Conservation (phyloP, 768 basidiomycete genomes). For the Trametes punicea region DNA sequence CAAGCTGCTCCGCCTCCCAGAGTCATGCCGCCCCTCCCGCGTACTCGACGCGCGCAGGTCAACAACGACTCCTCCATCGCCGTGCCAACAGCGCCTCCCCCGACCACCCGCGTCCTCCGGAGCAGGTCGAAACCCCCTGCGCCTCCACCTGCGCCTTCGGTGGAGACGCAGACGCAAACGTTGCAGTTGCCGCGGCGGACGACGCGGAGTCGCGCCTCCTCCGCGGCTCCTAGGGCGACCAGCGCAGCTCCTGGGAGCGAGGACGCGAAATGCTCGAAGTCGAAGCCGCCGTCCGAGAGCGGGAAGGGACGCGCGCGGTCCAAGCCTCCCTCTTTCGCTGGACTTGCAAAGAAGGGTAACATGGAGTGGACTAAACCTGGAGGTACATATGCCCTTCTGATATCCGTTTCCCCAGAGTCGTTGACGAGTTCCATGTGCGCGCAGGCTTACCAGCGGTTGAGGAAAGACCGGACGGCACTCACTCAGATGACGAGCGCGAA, state of each 20-base stretch:
- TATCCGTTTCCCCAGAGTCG: too few relatives aligned
- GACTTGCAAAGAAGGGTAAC: neutral
- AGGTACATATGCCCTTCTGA: neutral
- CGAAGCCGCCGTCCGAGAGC: constrained; percentile 5
- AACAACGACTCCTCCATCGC: neutral
- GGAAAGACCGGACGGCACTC: neutral
- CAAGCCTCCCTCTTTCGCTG: too few relatives aligned
- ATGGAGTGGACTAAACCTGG: too few relatives aligned
- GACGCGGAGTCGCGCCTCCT: constrained; percentile 9
- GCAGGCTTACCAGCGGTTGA: neutral
- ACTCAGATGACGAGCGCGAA: neutral
- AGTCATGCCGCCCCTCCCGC: neutral
- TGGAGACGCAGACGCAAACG: neutral
- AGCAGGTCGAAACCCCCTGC: constrained; percentile 12
- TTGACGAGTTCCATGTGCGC: too few relatives aligned
- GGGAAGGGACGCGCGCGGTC: neutral
- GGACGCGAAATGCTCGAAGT: neutral
- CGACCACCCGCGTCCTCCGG: neutral
- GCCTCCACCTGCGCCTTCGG: neutral
- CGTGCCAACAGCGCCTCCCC: neutral
- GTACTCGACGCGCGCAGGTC: neutral
- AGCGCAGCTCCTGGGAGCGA: neutral
- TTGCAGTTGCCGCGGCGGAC: constrained; percentile 5
- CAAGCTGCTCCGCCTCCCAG: neutral
- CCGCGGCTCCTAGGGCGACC: neutral